A percentile compares a stretch with the other conserved stretches of the same genome.
Evolutionary conservation across 1,139 yeast genomes (phyloP).

Genomic region (Magnusiomyces suaveolens): DNA sequence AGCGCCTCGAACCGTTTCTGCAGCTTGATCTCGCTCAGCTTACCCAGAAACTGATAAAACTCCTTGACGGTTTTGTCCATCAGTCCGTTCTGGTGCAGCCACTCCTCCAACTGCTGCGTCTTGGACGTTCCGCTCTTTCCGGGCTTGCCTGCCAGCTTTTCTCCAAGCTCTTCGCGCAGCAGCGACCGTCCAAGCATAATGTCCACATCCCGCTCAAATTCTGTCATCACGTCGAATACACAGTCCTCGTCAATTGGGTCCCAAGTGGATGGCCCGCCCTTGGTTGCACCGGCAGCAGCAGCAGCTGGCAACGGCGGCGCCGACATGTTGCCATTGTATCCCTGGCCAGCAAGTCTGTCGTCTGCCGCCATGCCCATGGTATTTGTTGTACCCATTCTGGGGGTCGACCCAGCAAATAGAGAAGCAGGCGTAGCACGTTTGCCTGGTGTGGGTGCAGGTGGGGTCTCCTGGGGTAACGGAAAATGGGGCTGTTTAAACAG

Average conservation of each 20-base stretch:
- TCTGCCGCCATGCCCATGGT: not conserved
- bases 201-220: not conserved
- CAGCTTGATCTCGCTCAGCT: constrained; percentile 26
- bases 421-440: not conserved
- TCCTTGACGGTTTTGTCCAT: constrained; percentile 58
- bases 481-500: not conserved
- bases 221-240: constrained; percentile 31
- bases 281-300: too few species aligned
- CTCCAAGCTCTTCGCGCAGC: not conserved
- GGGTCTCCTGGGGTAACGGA: not conserved
- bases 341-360: not conserved
- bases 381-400: not conserved
- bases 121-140: not conserved
- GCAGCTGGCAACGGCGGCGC: not conserved
- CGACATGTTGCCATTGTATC: not conserved
- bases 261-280: constrained; percentile 26
- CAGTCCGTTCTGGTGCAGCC: constrained; percentile 34
- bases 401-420: not conserved
- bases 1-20: constrained; percentile 28
- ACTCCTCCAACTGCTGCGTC: constrained; percentile 23
- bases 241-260: constrained; percentile 24
- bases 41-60: constrained; percentile 50
- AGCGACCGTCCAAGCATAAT: not conserved
- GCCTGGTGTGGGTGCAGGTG: not conserved
- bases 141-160: not conserved